These are phyloP conservation scores for Erythrophleum ivorense DNA, from an alignment of 331 rosid genomes.

Conservation along the genomic window DNA sequence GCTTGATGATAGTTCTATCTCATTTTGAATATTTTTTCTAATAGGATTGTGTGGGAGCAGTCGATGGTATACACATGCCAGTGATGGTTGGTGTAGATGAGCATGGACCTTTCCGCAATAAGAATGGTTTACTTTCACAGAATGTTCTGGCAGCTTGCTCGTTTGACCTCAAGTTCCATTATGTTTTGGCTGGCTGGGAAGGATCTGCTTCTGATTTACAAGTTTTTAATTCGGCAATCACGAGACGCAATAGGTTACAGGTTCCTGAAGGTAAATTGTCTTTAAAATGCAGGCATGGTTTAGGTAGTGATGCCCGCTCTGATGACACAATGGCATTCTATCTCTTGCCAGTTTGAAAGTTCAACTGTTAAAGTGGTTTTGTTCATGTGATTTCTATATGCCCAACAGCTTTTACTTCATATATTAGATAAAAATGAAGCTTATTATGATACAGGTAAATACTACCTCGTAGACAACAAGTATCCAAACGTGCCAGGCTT, in stretches of 20 bases:
- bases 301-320: neutral
- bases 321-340: neutral
- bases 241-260: slow-evolving; percentile 70
- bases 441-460: slow-evolving; percentile 68
- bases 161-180: slow-evolving; percentile 80
- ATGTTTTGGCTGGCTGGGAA: slow-evolving; percentile 97
- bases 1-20: slow-evolving; percentile 33
- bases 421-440: slow-evolving; percentile 14
- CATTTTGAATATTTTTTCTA: slow-evolving; percentile 27
- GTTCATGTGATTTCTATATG: slow-evolving; percentile 20
- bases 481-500: slow-evolving; percentile 82
- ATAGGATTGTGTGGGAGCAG: slow-evolving; percentile 85
- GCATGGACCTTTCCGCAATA: slow-evolving; percentile 85
- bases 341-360: slow-evolving; percentile 7
- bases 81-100: slow-evolving; percentile 90
- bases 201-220: slow-evolving; percentile 89
- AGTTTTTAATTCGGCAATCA: slow-evolving; percentile 82
- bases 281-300: slow-evolving; percentile 30
- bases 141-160: slow-evolving; percentile 87
- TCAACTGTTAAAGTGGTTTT: slow-evolving; percentile 29
- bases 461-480: slow-evolving; percentile 77
- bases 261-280: slow-evolving; percentile 76
- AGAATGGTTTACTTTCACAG: slow-evolving; percentile 73
- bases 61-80: slow-evolving; percentile 77
- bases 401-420: slow-evolving; percentile 8